phyloP scores from a whole-genome alignment of 805 yeast species.

The Scheffersomyces coipomensis region DNA sequence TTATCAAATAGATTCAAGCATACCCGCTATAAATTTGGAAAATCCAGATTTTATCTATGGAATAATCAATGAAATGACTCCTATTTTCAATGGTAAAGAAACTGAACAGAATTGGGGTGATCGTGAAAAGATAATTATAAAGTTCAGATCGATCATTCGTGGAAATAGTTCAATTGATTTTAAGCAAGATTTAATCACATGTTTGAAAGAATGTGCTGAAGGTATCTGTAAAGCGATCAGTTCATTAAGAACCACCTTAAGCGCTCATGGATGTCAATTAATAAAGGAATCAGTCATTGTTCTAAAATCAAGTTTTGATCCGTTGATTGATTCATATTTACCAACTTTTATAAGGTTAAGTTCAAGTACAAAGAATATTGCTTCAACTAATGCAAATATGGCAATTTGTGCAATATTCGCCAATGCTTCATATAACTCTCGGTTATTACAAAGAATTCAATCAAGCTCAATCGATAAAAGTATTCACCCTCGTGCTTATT shows the following conservation, averaged over 20 bases:
- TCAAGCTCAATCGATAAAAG: conserved; percentile 66
- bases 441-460: conserved; percentile 49
- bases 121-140: conserved; percentile 62
- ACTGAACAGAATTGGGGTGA: conserved; percentile 84
- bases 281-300: conserved; percentile 62
- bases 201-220: conserved; percentile 36
- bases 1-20: conserved; percentile 39
- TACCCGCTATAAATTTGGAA: conserved; percentile 27
- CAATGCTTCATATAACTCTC: conserved; percentile 52
- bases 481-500: conserved; percentile 64
- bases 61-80: conserved; percentile 14
- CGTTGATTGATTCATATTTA: conserved; percentile 48
- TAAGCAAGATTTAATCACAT: conserved; percentile 34
- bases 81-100: conserved; percentile 66
- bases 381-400: conserved; percentile 56
- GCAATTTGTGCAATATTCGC: conserved; percentile 55
- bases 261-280: conserved; percentile 71
- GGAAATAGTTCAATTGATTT: conserved; percentile 49
- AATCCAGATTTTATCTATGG: conserved; percentile 17
- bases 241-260: conserved; percentile 83
- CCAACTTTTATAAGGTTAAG: conserved; percentile 52
- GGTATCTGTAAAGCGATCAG: conserved; percentile 62
- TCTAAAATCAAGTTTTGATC: conserved; percentile 41
- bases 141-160: conserved; percentile 57
- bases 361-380: conserved; percentile 60